Conservation (phyloP, 2,329 filamentous ascomycete genomes). For the Penicillium frequentans region DNA sequence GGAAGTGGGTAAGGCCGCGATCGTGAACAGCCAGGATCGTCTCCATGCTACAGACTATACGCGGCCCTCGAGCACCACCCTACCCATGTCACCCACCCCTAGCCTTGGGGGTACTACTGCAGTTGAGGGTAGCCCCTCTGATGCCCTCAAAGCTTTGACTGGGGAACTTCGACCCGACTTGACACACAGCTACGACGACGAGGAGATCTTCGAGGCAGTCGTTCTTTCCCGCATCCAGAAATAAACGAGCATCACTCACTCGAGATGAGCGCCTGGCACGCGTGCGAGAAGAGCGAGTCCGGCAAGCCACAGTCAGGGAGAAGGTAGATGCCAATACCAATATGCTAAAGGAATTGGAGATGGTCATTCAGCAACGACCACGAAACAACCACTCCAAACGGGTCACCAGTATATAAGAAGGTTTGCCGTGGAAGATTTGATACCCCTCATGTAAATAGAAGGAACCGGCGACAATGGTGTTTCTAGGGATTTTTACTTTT, state of each 20-base stretch:
- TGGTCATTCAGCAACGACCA: constrained; percentile 69
- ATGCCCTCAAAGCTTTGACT: constrained; percentile 75
- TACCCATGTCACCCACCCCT: constrained; percentile 46
- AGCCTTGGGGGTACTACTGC: constrained; percentile 48
- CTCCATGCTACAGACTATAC: constrained; percentile 67
- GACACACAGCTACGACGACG: constrained; percentile 50
- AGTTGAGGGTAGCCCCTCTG: constrained; percentile 60
- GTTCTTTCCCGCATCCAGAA: constrained; percentile 65
- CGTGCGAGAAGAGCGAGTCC: constrained; percentile 82
- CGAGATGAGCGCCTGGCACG: constrained; percentile 84
- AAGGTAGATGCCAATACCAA: constrained; percentile 78
- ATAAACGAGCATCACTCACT: constrained; percentile 68
- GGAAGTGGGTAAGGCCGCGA: constrained; percentile 81
- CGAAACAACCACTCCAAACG: constrained; percentile 40
- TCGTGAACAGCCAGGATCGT: constrained; percentile 78
- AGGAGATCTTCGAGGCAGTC: constrained; percentile 89
- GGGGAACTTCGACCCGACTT: constrained; percentile 58
- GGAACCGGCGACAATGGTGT: constrained; percentile 34
- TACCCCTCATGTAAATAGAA: constrained; percentile 36
- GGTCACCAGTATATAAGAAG: constrained; percentile 44
- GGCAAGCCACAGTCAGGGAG: constrained; percentile 69
- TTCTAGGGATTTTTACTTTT: constrained; percentile 13
- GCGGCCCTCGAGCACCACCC: constrained; percentile 49
- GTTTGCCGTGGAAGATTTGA: constrained; percentile 25
- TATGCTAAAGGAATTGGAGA: constrained; percentile 92